These are phyloP conservation scores for Eucalyptus marginata DNA, from an alignment of 345 rosid species.

Conservation along the genomic window DNA sequence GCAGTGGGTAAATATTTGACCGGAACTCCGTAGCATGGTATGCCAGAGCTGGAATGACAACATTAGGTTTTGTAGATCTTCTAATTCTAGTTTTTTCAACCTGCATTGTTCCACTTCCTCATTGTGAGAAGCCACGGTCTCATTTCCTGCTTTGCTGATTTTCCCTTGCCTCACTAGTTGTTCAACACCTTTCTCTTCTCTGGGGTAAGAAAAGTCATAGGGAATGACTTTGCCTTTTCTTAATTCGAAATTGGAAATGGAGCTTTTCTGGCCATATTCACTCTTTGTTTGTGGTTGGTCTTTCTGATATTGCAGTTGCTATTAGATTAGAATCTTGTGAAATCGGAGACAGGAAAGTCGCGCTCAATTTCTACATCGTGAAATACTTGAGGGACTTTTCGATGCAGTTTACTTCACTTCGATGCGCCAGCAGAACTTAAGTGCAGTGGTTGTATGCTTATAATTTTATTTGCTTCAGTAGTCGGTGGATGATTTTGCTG, in stretches of 20 bases:
- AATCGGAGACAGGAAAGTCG: neutral
- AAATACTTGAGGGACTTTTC: neutral
- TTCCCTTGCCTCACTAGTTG: neutral
- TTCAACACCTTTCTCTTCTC: neutral
- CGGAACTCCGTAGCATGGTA: neutral
- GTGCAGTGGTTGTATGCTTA: neutral
- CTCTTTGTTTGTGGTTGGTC: neutral
- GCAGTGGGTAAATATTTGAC: neutral
- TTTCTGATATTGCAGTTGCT: neutral
- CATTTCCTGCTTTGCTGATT: neutral
- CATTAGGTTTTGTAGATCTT: neutral
- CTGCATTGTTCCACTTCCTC: neutral
- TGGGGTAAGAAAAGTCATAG: neutral
- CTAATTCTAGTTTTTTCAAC: neutral
- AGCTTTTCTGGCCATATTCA: neutral
- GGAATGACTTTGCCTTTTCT: neutral
- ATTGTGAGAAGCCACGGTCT: neutral
- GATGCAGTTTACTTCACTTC: neutral
- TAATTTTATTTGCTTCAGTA: neutral
- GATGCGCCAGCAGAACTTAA: neutral
- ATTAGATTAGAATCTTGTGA: neutral
- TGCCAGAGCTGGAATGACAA: neutral
- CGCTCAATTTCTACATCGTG: neutral
- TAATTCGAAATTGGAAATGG: neutral
- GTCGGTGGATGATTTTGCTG: neutral